A percentile compares a stretch with the other conserved stretches of the same genome.
phyloP scores from a whole-genome alignment of 1,139 yeast species.

The Debaryomyces coudertii region DNA sequence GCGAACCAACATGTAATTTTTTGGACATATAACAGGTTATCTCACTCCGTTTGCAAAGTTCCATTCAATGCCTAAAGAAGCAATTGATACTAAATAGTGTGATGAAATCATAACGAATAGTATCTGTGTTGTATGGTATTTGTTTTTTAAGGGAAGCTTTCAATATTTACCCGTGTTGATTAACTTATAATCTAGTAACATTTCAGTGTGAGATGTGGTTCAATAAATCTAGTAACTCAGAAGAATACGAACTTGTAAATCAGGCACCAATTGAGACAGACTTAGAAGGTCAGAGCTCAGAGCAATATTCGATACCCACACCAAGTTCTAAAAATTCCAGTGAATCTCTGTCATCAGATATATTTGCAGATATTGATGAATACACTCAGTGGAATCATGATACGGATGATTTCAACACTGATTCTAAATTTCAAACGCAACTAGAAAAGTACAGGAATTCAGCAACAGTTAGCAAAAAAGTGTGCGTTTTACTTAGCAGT shows the following conservation, averaged over 20 bases:
- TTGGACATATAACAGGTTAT: slow-evolving; percentile 1
- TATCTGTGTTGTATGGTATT: neutral
- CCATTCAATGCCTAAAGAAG: slow-evolving; percentile 3
- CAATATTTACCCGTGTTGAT: neutral
- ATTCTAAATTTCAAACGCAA: slow-evolving; percentile 29
- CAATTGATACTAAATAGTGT: neutral
- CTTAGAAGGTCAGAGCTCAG: slow-evolving; percentile 4
- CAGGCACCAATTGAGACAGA: slow-evolving; percentile 13
- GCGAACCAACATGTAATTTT: slow-evolving; percentile 2
- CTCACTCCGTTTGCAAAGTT: neutral
- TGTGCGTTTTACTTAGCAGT: slow-evolving; percentile 12
- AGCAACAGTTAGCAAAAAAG: slow-evolving; percentile 12
- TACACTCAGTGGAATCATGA: slow-evolving; percentile 15
- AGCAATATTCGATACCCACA: neutral
- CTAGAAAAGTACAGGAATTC: slow-evolving; percentile 24
- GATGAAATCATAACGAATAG: neutral
- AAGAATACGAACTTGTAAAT: slow-evolving; percentile 31
- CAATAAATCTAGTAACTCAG: slow-evolving; percentile 12
- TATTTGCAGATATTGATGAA: slow-evolving; percentile 35
- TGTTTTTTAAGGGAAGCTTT: neutral
- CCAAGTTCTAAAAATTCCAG: slow-evolving; percentile 16
- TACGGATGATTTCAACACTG: slow-evolving; percentile 29
- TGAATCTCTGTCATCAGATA: slow-evolving; percentile 28
- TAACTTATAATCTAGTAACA: neutral
- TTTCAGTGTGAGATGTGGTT: slow-evolving; percentile 9